These are phyloP conservation scores for Chamaecrista fasciculata DNA, from an alignment of 306 rosid genomes.

Conservation along the genomic window DNA sequence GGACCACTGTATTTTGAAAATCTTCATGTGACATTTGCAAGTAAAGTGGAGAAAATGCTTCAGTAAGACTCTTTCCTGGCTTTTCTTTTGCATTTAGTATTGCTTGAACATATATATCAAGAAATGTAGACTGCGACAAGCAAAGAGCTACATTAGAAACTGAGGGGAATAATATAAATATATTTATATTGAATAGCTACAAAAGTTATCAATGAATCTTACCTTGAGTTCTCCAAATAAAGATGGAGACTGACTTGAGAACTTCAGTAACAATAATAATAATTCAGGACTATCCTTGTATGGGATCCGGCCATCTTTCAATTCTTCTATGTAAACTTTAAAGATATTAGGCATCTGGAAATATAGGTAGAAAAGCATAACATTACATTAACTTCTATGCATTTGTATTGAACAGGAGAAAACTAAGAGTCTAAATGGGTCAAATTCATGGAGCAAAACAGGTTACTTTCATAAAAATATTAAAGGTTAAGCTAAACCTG, in stretches of 20 bases:
- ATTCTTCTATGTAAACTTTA: slow-evolving; percentile 65
- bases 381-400: not conserved
- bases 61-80: slow-evolving; percentile 70
- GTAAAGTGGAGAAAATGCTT: slow-evolving; percentile 82
- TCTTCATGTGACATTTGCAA: slow-evolving; percentile 71
- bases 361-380: slow-evolving; percentile 15
- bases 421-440: not conserved
- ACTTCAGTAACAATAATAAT: slow-evolving; percentile 65
- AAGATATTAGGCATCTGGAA: slow-evolving; percentile 63
- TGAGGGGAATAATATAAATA: slow-evolving; percentile 15
- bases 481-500: slow-evolving; percentile 52
- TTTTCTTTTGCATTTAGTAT: slow-evolving; percentile 77
- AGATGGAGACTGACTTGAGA: slow-evolving; percentile 50
- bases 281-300: slow-evolving; percentile 77
- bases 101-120: slow-evolving; percentile 81
- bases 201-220: slow-evolving; percentile 19
- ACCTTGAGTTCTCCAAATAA: slow-evolving; percentile 71
- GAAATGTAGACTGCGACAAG: slow-evolving; percentile 65
- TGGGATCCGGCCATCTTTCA: slow-evolving; percentile 59
- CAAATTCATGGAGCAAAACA: slow-evolving; percentile 21
- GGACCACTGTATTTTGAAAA: slow-evolving; percentile 68
- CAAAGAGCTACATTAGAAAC: slow-evolving; percentile 25
- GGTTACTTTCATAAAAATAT: not conserved
- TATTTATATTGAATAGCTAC: not conserved
- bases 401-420: not conserved